phyloP scores from a whole-genome alignment of 2,329 filamentous ascomycete species.

The Hypomyces rosellus region DNA sequence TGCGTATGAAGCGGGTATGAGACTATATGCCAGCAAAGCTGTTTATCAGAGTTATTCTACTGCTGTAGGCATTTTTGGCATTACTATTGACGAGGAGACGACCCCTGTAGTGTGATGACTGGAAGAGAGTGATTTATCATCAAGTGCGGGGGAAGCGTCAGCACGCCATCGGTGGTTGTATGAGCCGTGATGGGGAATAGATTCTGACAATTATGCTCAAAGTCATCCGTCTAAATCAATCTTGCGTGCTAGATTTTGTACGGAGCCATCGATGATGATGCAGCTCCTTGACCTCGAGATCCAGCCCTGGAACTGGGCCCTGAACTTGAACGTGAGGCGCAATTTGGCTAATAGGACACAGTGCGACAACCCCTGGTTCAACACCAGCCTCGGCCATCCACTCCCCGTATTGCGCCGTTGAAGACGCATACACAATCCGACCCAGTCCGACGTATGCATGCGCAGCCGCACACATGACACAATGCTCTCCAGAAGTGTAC shows the following conservation, averaged over 20 bases:
- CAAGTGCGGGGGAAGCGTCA: neutral
- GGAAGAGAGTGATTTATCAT: neutral
- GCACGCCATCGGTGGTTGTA: no score
- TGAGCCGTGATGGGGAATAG: no score
- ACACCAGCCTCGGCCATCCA: constrained; percentile 26
- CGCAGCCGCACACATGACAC: constrained; percentile 31
- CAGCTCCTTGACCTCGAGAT: constrained; percentile 23
- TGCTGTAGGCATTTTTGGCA: constrained; percentile 38
- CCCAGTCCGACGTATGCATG: constrained; percentile 30
- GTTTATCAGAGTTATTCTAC: constrained; percentile 48
- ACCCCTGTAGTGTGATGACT: neutral
- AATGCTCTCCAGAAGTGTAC: constrained; percentile 34
- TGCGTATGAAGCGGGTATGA: constrained; percentile 57
- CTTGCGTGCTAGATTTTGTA: neutral
- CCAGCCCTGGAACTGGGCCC: constrained; percentile 25
- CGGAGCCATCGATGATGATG: constrained; percentile 15
- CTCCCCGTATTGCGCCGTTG: constrained; percentile 21
- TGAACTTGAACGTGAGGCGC: constrained; percentile 22
- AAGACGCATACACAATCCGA: constrained; percentile 28
- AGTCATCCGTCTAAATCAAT: no score
- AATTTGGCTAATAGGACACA: constrained; percentile 24
- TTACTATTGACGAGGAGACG: constrained; percentile 38
- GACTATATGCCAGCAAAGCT: constrained; percentile 50
- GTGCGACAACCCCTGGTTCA: constrained; percentile 13
- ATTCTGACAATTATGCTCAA: no score